Conservation (phyloP, 805 yeast species). For the Schwanniomyces yamadae region DNA sequence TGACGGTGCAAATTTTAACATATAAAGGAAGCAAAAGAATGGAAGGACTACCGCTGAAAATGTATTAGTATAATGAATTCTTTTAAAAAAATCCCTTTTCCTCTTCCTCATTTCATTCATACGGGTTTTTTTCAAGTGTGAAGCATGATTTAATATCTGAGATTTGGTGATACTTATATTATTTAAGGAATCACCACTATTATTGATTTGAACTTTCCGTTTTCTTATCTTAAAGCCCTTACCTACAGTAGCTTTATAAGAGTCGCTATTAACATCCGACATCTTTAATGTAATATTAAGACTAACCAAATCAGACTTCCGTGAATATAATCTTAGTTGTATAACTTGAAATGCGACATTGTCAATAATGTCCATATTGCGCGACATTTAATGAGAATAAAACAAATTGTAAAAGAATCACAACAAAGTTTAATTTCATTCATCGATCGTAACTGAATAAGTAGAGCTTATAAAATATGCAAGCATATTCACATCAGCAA, state of each 20-base stretch:
- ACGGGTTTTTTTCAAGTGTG: slow-evolving; percentile 26
- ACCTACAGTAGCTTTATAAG: slow-evolving; percentile 8
- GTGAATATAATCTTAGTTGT: no score
- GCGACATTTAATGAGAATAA: not conserved
- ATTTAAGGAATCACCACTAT: slow-evolving; percentile 3
- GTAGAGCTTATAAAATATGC: slow-evolving; percentile 9
- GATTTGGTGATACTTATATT: slow-evolving; percentile 8
- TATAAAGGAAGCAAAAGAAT: slow-evolving; percentile 24
- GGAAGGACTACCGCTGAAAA: slow-evolving; percentile 37
- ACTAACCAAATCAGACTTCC: not conserved
- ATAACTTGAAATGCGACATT: no score
- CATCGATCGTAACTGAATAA: no score
- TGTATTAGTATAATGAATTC: slow-evolving; percentile 37
- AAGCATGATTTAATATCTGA: slow-evolving; percentile 21
- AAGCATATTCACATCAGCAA: slow-evolving; percentile 17
- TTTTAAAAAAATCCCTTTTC: slow-evolving; percentile 32
- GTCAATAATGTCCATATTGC: not conserved
- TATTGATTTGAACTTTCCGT: slow-evolving; percentile 15
- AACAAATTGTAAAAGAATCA: not conserved
- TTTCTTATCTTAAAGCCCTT: slow-evolving; percentile 17
- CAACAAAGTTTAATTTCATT: no score
- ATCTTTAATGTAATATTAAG: not conserved
- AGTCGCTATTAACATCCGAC: not conserved
- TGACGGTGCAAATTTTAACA: slow-evolving; percentile 29
- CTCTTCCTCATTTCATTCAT: slow-evolving; percentile 35